phyloP scores from a whole-genome alignment of 495 filamentous ascomycete species.

The Sordaria brevicollis region DNA sequence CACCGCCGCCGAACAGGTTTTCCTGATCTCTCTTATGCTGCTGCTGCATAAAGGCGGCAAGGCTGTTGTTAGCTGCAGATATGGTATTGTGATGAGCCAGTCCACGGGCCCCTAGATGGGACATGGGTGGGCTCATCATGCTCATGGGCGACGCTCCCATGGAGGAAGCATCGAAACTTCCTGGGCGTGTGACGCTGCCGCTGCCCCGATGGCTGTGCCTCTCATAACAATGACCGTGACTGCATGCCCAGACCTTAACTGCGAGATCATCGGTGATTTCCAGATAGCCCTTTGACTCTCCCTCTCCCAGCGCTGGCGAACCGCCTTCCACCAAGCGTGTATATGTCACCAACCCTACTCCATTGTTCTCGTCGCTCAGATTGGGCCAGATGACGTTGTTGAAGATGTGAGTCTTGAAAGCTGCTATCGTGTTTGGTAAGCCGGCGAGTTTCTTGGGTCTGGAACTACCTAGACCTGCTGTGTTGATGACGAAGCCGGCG shows the following conservation, averaged over 20 bases:
- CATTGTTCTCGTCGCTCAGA: conserved; percentile 88
- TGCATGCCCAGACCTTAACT: conserved; percentile 68
- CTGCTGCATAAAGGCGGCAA: conserved; percentile 11
- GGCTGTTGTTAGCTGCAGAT: conserved; percentile 2
- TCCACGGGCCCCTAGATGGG: conserved; percentile 2
- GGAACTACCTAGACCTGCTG: conserved; percentile 63
- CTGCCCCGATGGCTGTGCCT: conserved; percentile 53
- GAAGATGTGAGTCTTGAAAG: conserved; percentile 88
- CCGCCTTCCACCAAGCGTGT: conserved; percentile 82
- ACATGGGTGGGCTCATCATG: background rate
- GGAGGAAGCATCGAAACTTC: conserved; percentile 24
- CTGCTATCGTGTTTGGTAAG: conserved; percentile 72
- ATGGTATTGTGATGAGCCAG: conserved; percentile 11
- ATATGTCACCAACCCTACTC: conserved; percentile 85
- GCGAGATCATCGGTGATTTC: conserved; percentile 73
- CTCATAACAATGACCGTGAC: conserved; percentile 80
- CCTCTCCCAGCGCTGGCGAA: conserved; percentile 66
- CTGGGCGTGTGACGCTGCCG: conserved; percentile 26
- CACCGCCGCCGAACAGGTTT: background rate
- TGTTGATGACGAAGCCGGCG: conserved; percentile 84
- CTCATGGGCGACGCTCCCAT: conserved; percentile 1
- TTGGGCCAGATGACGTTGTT: conserved; percentile 99
- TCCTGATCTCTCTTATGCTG: conserved; percentile 13
- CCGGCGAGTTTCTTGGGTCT: conserved; percentile 76
- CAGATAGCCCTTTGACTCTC: conserved; percentile 67